Evolutionary conservation across 768 basidiomycete genomes (phyloP), one percentile per base, ranked within the genome.

Genomic region (Leccinum broughii): DNA sequence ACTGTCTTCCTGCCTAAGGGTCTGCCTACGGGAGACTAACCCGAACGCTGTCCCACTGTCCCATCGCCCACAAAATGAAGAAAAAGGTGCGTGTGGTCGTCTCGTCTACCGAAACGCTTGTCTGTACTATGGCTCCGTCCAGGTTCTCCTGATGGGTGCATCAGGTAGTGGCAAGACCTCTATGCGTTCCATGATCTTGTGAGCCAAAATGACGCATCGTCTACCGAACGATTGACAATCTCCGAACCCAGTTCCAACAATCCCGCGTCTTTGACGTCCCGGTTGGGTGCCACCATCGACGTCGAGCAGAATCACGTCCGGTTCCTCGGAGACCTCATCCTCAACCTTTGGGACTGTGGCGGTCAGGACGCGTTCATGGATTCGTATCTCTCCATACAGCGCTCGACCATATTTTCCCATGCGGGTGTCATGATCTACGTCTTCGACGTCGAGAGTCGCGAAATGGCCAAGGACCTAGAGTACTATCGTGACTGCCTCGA

Each of bases 161-260:
- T 93, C 92, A 22, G 93, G 92, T 64, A 93, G 92, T 69, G 91
- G 91, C 58, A 93, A 93, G 81, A 98, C 96, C 11, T 98, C 96
- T 6, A 99, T 99, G 97, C 86, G 97, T 56, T 95, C 95, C 28
- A 89, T 99, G 75, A 98, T 99, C 71, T 99, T 99, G 94, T 95
- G 77, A 78, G 92, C 78, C 53, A 13, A 37, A 20, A 28, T 22
- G 9, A 52, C 17, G 37, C 35, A 11, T n/a, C 61, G 37, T 41
- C 54, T 50, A 56, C 61, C 17, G 50, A 55, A 54, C 48, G 58
- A 55, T 24, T 54, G 22, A 63, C 54, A 32, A 49, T 50, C 61
- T 69, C 24, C 58, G 54, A 54, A 50, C 24, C n/a, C 68, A 96
- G 94, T 73, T 93, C 94, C 48, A 96, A 96, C 72, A 93, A 96